A percentile compares a stretch with the other conserved stretches of the same genome.
Evolutionary conservation across 2,329 filamentous ascomycete species (phyloP).

Genomic region (Penicillium brevicompactum): DNA sequence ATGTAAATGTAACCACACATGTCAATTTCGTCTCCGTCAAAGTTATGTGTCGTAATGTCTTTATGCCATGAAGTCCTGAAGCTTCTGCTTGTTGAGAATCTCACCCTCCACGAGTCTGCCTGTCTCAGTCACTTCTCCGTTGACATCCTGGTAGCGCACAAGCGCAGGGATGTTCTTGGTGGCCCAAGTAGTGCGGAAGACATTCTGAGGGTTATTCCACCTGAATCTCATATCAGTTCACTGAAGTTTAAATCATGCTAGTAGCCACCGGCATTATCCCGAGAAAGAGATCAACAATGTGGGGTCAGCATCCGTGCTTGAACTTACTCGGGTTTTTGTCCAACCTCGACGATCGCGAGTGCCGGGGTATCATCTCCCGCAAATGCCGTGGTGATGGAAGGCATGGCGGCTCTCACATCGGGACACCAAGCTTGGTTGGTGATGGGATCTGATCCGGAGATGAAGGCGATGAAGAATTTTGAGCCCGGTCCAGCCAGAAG

Average conservation of each 20-base stretch:
- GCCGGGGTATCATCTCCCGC: slow-evolving; percentile 21
- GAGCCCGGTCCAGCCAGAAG: slow-evolving; percentile 19
- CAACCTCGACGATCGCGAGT: slow-evolving; percentile 38
- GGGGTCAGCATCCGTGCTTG: too few species aligned
- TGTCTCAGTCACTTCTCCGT: slow-evolving; percentile 33
- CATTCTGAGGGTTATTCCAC: slow-evolving; percentile 39
- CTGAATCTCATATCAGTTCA: slow-evolving; percentile 20
- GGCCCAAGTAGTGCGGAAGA: slow-evolving; percentile 39
- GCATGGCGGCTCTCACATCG: slow-evolving; percentile 42
- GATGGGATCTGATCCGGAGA: slow-evolving; percentile 37
- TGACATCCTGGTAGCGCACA: slow-evolving; percentile 35
- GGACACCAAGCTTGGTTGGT: slow-evolving; percentile 45
- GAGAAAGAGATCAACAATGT: background rate
- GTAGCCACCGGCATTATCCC: background rate
- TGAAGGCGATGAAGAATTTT: slow-evolving; percentile 40
- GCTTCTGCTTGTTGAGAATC: slow-evolving; percentile 31
- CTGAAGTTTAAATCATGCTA: background rate
- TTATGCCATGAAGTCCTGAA: slow-evolving; percentile 25
- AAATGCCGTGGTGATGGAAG: slow-evolving; percentile 36
- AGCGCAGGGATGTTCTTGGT: slow-evolving; percentile 39
- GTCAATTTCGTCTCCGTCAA: too few species aligned
- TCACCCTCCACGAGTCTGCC: slow-evolving; percentile 35
- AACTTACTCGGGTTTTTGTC: slow-evolving; percentile 38
- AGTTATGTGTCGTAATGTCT: background rate
- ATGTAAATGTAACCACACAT: too few species aligned